Conservation (phyloP, 1,139 yeast species). For the Blastobotrys serpentis region DNA sequence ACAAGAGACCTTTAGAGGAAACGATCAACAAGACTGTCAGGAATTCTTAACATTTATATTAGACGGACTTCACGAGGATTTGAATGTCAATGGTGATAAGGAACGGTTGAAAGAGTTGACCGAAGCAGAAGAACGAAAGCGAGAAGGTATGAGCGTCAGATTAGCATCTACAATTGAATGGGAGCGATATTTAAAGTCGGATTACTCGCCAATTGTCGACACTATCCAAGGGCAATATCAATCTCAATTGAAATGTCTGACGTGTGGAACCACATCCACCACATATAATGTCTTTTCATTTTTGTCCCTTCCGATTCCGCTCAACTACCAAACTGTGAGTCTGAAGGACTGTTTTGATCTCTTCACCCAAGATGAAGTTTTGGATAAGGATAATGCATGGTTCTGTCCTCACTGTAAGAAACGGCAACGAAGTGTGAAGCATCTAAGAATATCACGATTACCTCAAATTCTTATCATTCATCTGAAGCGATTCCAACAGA, state of each 20-base stretch:
- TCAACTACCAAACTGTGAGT: slow-evolving; percentile 38
- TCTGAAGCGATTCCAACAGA: slow-evolving; percentile 63
- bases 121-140: slow-evolving; percentile 66
- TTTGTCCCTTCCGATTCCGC: slow-evolving; percentile 71
- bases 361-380: slow-evolving; percentile 62
- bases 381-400: slow-evolving; percentile 88
- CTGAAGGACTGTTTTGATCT: slow-evolving; percentile 67
- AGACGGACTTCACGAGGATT: slow-evolving; percentile 86
- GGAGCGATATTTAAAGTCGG: slow-evolving; percentile 85
- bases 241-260: slow-evolving; percentile 72
- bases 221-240: slow-evolving; percentile 89
- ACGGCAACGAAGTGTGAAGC: slow-evolving; percentile 65
- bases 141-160: slow-evolving; percentile 76
- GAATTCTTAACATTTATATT: slow-evolving; percentile 82
- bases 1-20: slow-evolving; percentile 69
- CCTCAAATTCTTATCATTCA: slow-evolving; percentile 74
- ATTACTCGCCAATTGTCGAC: slow-evolving; percentile 82
- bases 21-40: slow-evolving; percentile 90
- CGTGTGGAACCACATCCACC: slow-evolving; percentile 78
- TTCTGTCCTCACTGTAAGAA: slow-evolving; percentile 77
- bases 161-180: slow-evolving; percentile 91
- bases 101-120: slow-evolving; percentile 59
- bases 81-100: slow-evolving; percentile 64
- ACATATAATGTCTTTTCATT: slow-evolving; percentile 82
- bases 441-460: slow-evolving; percentile 64